Conservation (phyloP, 164 flowering plant genomes). For the Vitis rupestris region DNA sequence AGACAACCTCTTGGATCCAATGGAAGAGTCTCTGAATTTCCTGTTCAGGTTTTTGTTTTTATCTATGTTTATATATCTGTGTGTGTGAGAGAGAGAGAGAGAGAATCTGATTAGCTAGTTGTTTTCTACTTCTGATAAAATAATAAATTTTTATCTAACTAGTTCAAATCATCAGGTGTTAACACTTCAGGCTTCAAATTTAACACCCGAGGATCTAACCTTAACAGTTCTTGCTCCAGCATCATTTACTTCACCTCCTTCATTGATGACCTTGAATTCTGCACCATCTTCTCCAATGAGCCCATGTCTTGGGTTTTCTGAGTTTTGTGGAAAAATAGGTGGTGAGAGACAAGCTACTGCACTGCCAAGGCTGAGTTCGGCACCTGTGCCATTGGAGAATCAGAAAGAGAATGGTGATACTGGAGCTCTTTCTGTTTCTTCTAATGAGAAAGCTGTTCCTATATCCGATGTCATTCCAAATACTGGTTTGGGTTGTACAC, state of each 20-base stretch:
- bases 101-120: no score
- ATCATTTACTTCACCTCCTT: conserved; percentile 75
- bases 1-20: conserved; percentile 43
- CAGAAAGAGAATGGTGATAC: conserved; percentile 33
- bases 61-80: background rate
- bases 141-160: conserved; percentile 10
- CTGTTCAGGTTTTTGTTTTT: conserved; percentile 69
- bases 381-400: conserved; percentile 31
- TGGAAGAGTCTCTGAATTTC: conserved; percentile 64
- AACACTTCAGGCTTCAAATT: conserved; percentile 93
- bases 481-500: conserved; percentile 71
- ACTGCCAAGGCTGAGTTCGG: conserved; percentile 36
- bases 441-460: conserved; percentile 40
- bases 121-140: no score
- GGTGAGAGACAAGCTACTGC: conserved; percentile 31
- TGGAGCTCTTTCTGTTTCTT: conserved; percentile 37
- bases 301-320: conserved; percentile 62
- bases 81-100: no score
- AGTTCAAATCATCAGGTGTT: conserved; percentile 55
- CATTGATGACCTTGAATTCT: conserved; percentile 73
- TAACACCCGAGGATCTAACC: conserved; percentile 85
- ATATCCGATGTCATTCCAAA: conserved; percentile 63
- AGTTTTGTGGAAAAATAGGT: conserved; percentile 34
- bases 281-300: conserved; percentile 75
- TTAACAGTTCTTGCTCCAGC: conserved; percentile 98